A percentile compares a stretch with the other conserved stretches of the same genome.
Conservation (phyloP, 306 rosid genomes). For the Lablab purpureus region DNA sequence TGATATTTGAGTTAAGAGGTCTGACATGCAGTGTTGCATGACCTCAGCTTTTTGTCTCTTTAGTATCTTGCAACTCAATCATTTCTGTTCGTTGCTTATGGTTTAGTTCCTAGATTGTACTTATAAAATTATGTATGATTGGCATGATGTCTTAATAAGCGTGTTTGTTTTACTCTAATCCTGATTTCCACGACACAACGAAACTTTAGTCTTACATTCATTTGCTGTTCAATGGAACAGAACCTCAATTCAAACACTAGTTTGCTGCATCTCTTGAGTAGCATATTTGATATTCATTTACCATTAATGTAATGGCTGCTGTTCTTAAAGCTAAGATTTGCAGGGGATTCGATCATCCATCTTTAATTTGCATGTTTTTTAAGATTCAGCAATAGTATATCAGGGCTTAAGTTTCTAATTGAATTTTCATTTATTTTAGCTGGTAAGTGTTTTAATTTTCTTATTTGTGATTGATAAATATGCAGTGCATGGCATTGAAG, state of each 20-base stretch:
- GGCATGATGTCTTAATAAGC: neutral
- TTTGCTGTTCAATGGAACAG: too few relatives aligned
- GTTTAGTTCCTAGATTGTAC: constrained; percentile 29
- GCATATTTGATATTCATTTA: constrained; percentile 11
- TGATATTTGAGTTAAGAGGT: constrained; percentile 1
- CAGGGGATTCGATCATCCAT: neutral
- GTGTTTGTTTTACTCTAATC: too few relatives aligned
- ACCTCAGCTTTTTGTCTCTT: constrained; percentile 5
- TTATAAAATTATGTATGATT: neutral
- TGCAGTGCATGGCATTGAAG: constrained; percentile 65
- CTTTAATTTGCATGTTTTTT: constrained; percentile 6
- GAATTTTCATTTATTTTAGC: constrained; percentile 15
- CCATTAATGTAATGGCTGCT: constrained; percentile 7
- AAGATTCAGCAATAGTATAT: constrained; percentile 20
- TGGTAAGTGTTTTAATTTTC: constrained; percentile 35
- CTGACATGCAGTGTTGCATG: constrained; percentile 5
- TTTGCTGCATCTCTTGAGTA: neutral
- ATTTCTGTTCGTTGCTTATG: neutral
- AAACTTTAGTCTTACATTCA: too few relatives aligned
- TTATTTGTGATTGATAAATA: constrained; percentile 41
- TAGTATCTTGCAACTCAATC: constrained; percentile 1
- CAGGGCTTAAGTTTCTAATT: neutral
- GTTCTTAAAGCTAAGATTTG: constrained; percentile 21
- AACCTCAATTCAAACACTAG: too few relatives aligned
- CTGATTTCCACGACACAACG: too few relatives aligned